Base-by-base conservation (phyloP, 192 early-diverging fungal genomes). In the Radiomyces spectabilis region DNA sequence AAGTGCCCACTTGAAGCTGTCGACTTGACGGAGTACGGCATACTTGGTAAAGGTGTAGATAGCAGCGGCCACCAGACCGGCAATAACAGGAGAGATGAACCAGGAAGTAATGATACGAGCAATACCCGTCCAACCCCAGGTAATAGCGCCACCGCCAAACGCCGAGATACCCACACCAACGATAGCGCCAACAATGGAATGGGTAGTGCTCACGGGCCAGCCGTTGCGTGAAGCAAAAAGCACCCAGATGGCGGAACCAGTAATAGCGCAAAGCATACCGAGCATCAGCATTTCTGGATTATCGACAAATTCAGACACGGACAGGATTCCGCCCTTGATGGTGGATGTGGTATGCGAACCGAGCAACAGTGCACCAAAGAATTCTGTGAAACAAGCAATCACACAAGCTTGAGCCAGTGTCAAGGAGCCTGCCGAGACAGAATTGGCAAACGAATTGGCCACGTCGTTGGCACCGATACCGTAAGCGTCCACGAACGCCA, bases 391-490 rank as follows among this genome's bases (percentile, higher is more conserved):
- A 53, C 84, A 55, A 48, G 91, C 91, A 58, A 92, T 86, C 25
- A 77, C 59, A 53, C 75, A 75, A 9, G 88, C 91, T 58, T 91
- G 87, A 29, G 65, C 60, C 31, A 92, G 58, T 9, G 82, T 86
- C 21, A 93, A 62, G 12, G 91, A 86, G 12, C 84, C 81, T 2
- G 91, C 88, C 19, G 86, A 84, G 46, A 92, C 86, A 24, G 89
- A 89, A 27, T 85, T 88, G 26, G 89, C 85, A 56, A 93, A 93
- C 3, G 86, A 81, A 68, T 93, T 93, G 63, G 91, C 87, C 25
- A 93, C 88, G 71, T 93, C 90, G 63, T 93, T 92, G 30, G 90
- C 86, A 54, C 88, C 89, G 55, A 92, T 87, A 32, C 85, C 83
- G 50, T 75, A 87, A 22, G 86, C 85, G 55, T 91, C 86, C 19